phyloP scores from a whole-genome alignment of 2,329 filamentous ascomycete species.

The Geoglossum cookeanum region DNA sequence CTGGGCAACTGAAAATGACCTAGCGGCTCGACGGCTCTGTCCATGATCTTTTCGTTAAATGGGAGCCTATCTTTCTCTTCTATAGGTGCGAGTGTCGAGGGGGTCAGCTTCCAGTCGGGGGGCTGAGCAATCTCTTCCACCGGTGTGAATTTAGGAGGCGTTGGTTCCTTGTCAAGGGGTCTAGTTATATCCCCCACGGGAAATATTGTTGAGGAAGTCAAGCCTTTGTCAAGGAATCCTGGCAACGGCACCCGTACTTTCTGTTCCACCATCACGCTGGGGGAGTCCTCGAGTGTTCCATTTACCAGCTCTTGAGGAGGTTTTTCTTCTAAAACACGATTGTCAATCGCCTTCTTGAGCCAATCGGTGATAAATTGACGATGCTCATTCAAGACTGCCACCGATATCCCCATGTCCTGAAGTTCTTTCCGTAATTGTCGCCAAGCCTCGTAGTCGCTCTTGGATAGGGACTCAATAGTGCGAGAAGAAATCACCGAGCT shows the following conservation, averaged over 20 bases:
- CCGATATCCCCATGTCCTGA: slow-evolving; percentile 10
- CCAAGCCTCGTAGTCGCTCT: slow-evolving; percentile 8
- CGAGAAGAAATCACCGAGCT: slow-evolving; percentile 6
- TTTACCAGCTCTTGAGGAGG: not conserved
- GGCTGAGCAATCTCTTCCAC: not conserved
- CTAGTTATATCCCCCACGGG: too few species aligned
- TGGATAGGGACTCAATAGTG: slow-evolving; percentile 8
- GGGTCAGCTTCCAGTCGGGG: not conserved
- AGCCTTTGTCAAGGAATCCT: too few species aligned
- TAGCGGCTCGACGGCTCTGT: not conserved
- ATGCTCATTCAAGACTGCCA: slow-evolving; percentile 8
- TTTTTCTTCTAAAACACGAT: slow-evolving; percentile 8
- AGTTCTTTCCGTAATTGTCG: slow-evolving; percentile 9
- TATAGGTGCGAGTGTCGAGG: not conserved
- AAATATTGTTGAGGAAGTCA: too few species aligned
- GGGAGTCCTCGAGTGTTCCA: not conserved
- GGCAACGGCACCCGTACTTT: too few species aligned
- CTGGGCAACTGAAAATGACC: not conserved
- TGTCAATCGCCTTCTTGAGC: slow-evolving; percentile 5
- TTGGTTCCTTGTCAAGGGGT: not conserved
- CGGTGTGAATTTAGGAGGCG: not conserved
- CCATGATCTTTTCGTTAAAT: not conserved
- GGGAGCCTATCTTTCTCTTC: not conserved
- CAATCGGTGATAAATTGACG: slow-evolving; percentile 9
- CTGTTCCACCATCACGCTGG: not conserved